phyloP scores from a whole-genome alignment of 1,139 yeast genomes.

The Hemisphaericaspora xylanilytica region DNA sequence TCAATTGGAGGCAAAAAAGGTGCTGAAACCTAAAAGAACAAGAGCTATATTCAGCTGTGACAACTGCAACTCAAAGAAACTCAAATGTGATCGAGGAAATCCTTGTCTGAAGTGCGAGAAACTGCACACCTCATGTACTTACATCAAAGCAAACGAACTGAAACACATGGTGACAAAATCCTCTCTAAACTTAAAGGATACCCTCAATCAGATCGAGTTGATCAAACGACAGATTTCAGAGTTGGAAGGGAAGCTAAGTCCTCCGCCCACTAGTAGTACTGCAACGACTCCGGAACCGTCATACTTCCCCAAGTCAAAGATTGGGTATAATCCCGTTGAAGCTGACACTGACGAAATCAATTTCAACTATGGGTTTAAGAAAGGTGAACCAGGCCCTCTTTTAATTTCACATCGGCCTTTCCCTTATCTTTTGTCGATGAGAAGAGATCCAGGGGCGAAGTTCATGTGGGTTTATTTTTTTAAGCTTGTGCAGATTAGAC shows the following conservation, averaged over 20 bases:
- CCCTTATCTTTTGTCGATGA: slow-evolving; percentile 17
- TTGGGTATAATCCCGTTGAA: slow-evolving; percentile 13
- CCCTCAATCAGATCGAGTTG: neutral
- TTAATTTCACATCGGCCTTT: slow-evolving; percentile 11
- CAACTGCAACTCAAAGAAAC: slow-evolving; percentile 31
- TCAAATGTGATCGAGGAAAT: slow-evolving; percentile 31
- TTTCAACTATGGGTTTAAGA: slow-evolving; percentile 11
- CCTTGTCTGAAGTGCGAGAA: slow-evolving; percentile 27
- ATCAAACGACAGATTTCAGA: slow-evolving; percentile 4
- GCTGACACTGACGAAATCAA: slow-evolving; percentile 10
- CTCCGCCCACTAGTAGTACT: too few relatives aligned
- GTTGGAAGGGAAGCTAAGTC: slow-evolving; percentile 6
- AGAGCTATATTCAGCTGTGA: slow-evolving; percentile 17
- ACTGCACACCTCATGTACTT: slow-evolving; percentile 18
- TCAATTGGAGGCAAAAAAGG: too few relatives aligned
- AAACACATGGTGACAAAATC: neutral
- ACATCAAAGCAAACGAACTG: slow-evolving; percentile 8
- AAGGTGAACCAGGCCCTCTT: slow-evolving; percentile 9
- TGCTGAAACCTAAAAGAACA: neutral
- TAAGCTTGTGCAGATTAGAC: neutral
- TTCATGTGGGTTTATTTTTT: slow-evolving; percentile 14
- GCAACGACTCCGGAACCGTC: neutral
- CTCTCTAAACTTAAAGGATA: slow-evolving; percentile 12
- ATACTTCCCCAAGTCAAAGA: slow-evolving; percentile 7
- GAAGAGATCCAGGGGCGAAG: slow-evolving; percentile 19